Conservation (phyloP, 2,329 filamentous ascomycete genomes). For the Arthrobotrys sphaeroides region DNA sequence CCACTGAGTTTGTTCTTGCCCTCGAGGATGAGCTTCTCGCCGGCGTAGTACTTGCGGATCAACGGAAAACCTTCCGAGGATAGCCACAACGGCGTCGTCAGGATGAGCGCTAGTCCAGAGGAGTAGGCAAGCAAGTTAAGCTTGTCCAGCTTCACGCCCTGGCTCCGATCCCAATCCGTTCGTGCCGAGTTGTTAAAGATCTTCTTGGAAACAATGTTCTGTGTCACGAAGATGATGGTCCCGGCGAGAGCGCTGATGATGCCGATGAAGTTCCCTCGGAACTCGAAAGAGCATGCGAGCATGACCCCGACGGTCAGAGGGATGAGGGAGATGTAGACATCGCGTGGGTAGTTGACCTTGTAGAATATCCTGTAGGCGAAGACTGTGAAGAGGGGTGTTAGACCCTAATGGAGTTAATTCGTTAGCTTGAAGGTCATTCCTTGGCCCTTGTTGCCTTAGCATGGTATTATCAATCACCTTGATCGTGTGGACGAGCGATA, state of each 20-base stretch:
- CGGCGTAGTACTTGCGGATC: slow-evolving; percentile 78
- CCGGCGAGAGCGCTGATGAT: slow-evolving; percentile 86
- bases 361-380: slow-evolving; percentile 90
- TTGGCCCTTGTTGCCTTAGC: background rate
- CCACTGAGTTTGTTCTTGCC: slow-evolving; percentile 72
- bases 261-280: slow-evolving; percentile 88
- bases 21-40: slow-evolving; percentile 80
- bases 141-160: slow-evolving; percentile 84
- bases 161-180: slow-evolving; percentile 77
- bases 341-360: slow-evolving; percentile 83
- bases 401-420: slow-evolving; percentile 66
- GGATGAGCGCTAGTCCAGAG: slow-evolving; percentile 87
- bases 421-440: slow-evolving; percentile 15
- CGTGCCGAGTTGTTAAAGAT: slow-evolving; percentile 94
- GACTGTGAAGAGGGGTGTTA: slow-evolving; percentile 95
- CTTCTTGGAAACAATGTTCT: slow-evolving; percentile 98
- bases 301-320: slow-evolving; percentile 94
- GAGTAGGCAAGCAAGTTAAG: slow-evolving; percentile 96
- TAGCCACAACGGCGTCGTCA: slow-evolving; percentile 91
- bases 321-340: slow-evolving; percentile 89
- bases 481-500: slow-evolving; percentile 97
- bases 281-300: slow-evolving; percentile 91
- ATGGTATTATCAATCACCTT: slow-evolving; percentile 70
- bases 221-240: slow-evolving; percentile 94
- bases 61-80: slow-evolving; percentile 85